phyloP scores from a whole-genome alignment of 176 grass and related monocot species.

The Miscanthus lutarioriparius region DNA sequence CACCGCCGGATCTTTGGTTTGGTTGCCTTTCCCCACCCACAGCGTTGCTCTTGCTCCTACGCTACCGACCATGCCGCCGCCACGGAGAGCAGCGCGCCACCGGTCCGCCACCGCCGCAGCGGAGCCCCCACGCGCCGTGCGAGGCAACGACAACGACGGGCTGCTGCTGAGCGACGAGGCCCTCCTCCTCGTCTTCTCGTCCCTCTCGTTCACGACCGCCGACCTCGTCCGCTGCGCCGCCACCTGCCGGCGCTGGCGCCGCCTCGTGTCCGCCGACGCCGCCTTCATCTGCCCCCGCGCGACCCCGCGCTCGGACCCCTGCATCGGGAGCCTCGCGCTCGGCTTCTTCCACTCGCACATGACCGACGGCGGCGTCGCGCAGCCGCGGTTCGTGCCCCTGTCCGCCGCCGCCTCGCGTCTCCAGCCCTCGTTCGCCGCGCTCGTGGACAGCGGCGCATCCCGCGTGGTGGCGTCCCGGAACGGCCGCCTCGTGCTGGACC shows the following conservation, averaged over 20 bases:
- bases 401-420: background rate
- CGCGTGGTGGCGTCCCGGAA: conserved; percentile 35
- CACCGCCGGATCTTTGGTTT: background rate
- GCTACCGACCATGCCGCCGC: background rate
- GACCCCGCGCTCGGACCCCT: conserved; percentile 14
- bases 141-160: background rate
- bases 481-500: conserved; percentile 35
- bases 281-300: conserved; percentile 17
- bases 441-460: background rate
- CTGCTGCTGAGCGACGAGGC: conserved; percentile 11
- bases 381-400: conserved; percentile 14
- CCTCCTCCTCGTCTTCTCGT: conserved; percentile 26
- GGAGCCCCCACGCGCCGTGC: background rate
- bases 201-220: background rate
- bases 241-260: conserved; percentile 19
- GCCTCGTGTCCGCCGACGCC: conserved; percentile 40
- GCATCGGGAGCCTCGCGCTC: conserved; percentile 10
- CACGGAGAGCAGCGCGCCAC: background rate
- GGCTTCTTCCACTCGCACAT: background rate
- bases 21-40: background rate
- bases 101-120: background rate
- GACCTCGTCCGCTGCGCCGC: conserved; percentile 35
- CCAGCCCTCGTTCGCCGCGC: background rate
- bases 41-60: background rate
- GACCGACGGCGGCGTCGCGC: background rate